These are phyloP conservation scores for Fusarium metavorans DNA, from an alignment of 2,329 filamentous ascomycete genomes.

Conservation along the genomic window DNA sequence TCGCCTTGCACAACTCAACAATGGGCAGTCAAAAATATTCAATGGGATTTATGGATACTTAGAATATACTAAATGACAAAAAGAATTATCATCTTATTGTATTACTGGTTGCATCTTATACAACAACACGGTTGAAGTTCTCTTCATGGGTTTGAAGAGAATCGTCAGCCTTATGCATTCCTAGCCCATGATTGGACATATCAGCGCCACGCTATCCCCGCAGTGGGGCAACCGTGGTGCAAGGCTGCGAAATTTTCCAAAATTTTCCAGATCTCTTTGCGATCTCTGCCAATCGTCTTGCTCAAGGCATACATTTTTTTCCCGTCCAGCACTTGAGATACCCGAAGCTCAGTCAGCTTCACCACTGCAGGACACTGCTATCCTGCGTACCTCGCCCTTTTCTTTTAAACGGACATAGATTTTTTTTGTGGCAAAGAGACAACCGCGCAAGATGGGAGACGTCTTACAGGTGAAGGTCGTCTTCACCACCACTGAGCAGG, in stretches of 20 bases:
- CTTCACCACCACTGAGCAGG: conserved; percentile 73
- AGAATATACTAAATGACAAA: background rate
- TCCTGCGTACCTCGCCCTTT: background rate
- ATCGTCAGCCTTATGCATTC: conserved; percentile 37
- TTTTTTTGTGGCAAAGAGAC: background rate
- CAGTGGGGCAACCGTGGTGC: conserved; percentile 35
- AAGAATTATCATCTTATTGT: too few relatives aligned
- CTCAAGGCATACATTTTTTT: conserved; percentile 11
- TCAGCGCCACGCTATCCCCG: conserved; percentile 17
- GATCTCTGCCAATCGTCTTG: conserved; percentile 25
- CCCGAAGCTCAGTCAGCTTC: conserved; percentile 21
- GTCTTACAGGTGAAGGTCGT: conserved; percentile 73
- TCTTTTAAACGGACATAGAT: background rate
- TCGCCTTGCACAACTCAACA: too few relatives aligned
- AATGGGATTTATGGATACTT: background rate
- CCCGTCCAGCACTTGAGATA: conserved; percentile 27
- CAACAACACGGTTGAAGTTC: background rate
- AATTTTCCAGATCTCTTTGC: conserved; percentile 40
- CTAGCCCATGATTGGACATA: conserved; percentile 8
- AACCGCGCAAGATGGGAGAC: conserved; percentile 51
- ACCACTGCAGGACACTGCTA: conserved; percentile 1
- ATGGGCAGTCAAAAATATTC: background rate
- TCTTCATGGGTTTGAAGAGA: background rate
- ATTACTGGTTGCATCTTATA: background rate
- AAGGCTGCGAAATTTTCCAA: conserved; percentile 45